These are phyloP conservation scores for Pharnaceum exiguum DNA, from an alignment of 148 eudicot species.

Conservation along the genomic window DNA sequence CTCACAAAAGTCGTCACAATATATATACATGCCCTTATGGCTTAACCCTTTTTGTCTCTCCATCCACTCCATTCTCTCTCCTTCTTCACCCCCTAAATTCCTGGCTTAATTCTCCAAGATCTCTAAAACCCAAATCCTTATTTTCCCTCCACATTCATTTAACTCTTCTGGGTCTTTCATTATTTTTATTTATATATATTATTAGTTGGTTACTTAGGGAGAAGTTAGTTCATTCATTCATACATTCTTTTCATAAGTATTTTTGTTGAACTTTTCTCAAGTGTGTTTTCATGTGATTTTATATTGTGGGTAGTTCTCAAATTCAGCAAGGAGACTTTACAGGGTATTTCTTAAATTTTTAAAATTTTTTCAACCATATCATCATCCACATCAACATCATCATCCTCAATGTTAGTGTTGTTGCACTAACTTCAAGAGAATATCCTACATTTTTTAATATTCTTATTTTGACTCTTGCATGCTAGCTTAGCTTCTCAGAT, in stretches of 20 bases:
- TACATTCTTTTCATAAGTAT: too few species aligned
- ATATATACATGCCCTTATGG: conserved; percentile 14
- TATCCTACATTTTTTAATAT: too few species aligned
- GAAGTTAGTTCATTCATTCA: too few species aligned
- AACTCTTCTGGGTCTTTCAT: neutral
- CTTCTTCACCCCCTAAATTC: neutral
- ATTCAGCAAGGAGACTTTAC: conserved; percentile 6
- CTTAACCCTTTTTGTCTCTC: too few species aligned
- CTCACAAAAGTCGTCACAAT: neutral
- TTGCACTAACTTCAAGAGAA: too few species aligned
- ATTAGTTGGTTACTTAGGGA: too few species aligned
- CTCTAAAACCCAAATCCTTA: conserved; percentile 8
- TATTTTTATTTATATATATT: too few species aligned
- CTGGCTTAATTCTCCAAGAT: conserved; percentile 26
- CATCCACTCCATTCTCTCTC: neutral
- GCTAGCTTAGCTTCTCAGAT: too few species aligned
- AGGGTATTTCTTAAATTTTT: neutral
- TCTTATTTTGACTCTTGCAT: too few species aligned
- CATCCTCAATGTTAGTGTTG: neutral
- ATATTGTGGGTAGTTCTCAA: conserved; percentile 5
- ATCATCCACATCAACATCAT: too few species aligned
- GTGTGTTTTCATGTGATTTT: neutral
- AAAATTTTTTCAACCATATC: too few species aligned
- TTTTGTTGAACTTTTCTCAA: neutral
- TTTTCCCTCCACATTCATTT: neutral